Evolutionary conservation across 371 early-diverging fungal genomes (phyloP), one percentile per base, ranked within the genome.

Genomic region (Mucor plumbeus): DNA sequence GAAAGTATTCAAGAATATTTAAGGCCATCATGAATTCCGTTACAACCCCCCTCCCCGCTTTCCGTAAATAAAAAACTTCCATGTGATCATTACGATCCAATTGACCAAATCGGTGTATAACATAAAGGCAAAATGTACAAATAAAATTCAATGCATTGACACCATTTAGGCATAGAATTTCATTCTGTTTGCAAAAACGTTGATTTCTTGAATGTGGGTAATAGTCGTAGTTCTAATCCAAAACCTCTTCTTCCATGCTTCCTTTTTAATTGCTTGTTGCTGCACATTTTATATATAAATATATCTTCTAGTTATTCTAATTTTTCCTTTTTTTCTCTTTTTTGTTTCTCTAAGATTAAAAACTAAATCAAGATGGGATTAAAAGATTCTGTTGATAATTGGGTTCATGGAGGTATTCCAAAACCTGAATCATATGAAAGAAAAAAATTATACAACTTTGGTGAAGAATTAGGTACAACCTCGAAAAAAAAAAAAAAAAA

Each of bases 361-460:
- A 21, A 21, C 26, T 13, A 8, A 41, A 36, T 47, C 33, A 19
- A 40, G 44, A 14, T 73, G 73, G 70, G 73, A 17, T 33, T 73
- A 3, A 41, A 53, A 56, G 57, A 64, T 5, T 59, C 73, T 5
- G 14, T 73, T 5, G 67, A 64, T 64, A 58, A 41, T 47, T 61
- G 69, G 41, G 67, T 73, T n/a, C 66, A 69, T 50, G 62, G 65
- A 9, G 73, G 73, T 40, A 44, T 69, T 4, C 67, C 64, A n/a
- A 89, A 86, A 60, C 90, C 90, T 19, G 79, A 80, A 21, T 82
- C 90, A 14, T 89, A 89, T 65, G 87, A 87, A 72, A 84, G 85
- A 72, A 89, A 89, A 70, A 88, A 88, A 67, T 75, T 83, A 55
- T 91, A 91, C 73, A 74, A 74, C 7, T 89, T 91, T 70, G 86